Percentiles rank a stretch among this genome's conserved stretches.
phyloP scores from a whole-genome alignment of 2,329 filamentous ascomycete species.

The Fusarium austroafricanum region DNA sequence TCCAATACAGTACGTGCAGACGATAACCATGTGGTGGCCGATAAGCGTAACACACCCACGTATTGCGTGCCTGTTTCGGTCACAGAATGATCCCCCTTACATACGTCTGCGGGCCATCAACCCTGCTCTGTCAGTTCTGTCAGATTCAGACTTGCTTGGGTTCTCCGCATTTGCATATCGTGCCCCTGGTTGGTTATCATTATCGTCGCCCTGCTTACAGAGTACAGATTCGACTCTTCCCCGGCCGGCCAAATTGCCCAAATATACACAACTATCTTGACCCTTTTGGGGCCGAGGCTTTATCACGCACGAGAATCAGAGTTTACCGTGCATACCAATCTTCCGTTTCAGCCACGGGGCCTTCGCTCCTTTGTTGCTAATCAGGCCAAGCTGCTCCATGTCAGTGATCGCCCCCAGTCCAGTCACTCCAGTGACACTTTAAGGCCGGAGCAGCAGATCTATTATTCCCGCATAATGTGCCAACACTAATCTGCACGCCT shows the following conservation, averaged over 20 bases:
- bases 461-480: constrained; percentile 22
- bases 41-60: constrained; percentile 8
- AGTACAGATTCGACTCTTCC: constrained; percentile 7
- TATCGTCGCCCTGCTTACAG: constrained; percentile 23
- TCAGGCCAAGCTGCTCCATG: constrained; percentile 1
- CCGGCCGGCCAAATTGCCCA: constrained; percentile 14
- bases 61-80: neutral
- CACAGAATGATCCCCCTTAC: constrained; percentile 22
- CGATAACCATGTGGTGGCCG: constrained; percentile 32
- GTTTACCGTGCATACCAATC: constrained; percentile 40
- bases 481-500: constrained; percentile 26
- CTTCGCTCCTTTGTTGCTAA: constrained; percentile 3
- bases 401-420: constrained; percentile 1
- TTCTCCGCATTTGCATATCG: constrained; percentile 25
- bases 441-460: neutral
- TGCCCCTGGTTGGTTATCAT: constrained; percentile 5
- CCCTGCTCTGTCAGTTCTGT: constrained; percentile 1
- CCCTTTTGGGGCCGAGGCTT: constrained; percentile 16
- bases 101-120: constrained; percentile 1
- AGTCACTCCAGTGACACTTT: constrained; percentile 1
- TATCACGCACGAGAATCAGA: constrained; percentile 14
- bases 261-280: neutral
- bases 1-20: neutral
- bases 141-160: constrained; percentile 4
- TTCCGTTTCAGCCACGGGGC: constrained; percentile 42